These are phyloP conservation scores for Fusarium dlaminii DNA, from an alignment of 2,329 filamentous ascomycete species.

Conservation along the genomic window DNA sequence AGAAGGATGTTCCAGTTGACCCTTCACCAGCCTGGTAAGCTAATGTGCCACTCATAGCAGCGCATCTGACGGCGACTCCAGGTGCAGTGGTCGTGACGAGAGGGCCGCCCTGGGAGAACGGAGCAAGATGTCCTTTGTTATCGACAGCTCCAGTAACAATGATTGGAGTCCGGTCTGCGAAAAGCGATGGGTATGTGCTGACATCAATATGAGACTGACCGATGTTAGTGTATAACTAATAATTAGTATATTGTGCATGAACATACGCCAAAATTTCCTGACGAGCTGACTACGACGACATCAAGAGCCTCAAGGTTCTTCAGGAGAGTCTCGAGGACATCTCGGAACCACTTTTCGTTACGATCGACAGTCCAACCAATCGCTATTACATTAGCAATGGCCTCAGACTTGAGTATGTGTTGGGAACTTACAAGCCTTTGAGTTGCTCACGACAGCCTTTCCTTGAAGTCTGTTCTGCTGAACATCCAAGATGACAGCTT, in stretches of 20 bases:
- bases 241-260: fast-evolving
- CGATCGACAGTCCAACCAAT: not conserved
- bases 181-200: not conserved
- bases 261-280: not conserved
- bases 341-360: not conserved
- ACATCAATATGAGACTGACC: not conserved
- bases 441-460: not conserved
- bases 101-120: not conserved
- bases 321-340: not conserved
- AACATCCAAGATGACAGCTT: not conserved
- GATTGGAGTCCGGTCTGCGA: not conserved
- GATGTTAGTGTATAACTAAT: not conserved
- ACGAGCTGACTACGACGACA: not conserved
- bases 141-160: not conserved
- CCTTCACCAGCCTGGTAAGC: not conserved
- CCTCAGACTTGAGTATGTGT: fast-evolving
- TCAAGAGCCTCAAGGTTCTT: not conserved
- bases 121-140: not conserved
- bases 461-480: not conserved
- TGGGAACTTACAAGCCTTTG: not conserved
- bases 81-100: not conserved
- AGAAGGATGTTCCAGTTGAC: not conserved
- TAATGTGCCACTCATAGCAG: not conserved
- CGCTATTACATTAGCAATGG: not conserved
- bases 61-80: not conserved